Evolutionary conservation across 2,329 filamentous ascomycete species (phyloP).

Genomic region (Ophiostoma populinum): DNA sequence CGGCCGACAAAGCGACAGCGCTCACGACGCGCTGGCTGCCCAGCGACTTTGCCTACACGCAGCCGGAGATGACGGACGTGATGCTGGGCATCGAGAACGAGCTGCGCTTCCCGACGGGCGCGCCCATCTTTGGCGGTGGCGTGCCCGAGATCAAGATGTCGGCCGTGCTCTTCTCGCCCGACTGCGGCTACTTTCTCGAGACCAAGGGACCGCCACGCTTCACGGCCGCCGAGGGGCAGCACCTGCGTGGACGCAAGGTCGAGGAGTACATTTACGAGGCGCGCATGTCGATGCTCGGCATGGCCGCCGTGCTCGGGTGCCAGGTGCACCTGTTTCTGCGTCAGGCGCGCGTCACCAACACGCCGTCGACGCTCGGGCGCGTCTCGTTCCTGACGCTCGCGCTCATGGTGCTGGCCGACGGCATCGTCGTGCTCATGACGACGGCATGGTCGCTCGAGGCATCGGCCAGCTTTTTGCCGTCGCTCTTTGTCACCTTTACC

Average conservation of each 20-base stretch:
- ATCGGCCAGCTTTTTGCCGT: conserved; percentile 37
- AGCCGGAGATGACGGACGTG: conserved; percentile 13
- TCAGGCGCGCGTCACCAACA: conserved; percentile 49
- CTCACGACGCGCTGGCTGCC: background rate
- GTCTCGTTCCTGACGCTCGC: conserved; percentile 47
- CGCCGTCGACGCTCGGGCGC: conserved; percentile 48
- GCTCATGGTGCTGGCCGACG: conserved; percentile 46
- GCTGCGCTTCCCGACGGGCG: conserved; percentile 42
- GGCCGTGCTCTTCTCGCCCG: conserved; percentile 47
- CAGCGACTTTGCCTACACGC: conserved; percentile 4
- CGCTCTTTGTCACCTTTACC: conserved; percentile 33
- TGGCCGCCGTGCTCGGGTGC: conserved; percentile 37
- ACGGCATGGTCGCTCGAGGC: conserved; percentile 38
- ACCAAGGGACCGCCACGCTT: conserved; percentile 44
- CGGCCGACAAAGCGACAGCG: background rate
- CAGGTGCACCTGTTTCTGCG: conserved; percentile 44
- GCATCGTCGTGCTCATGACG: conserved; percentile 39
- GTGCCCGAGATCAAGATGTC: conserved; percentile 44
- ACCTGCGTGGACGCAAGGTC: conserved; percentile 42
- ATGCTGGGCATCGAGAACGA: conserved; percentile 38
- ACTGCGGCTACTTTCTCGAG: conserved; percentile 50
- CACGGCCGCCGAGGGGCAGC: conserved; percentile 30
- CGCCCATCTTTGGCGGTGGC: conserved; percentile 28
- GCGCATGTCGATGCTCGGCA: conserved; percentile 40
- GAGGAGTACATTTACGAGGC: conserved; percentile 39